A percentile compares a stretch with the other conserved stretches of the same genome.
These are phyloP conservation scores for Colletotrichum brevisporum DNA, from an alignment of 2,329 filamentous ascomycete species.

Conservation along the genomic window DNA sequence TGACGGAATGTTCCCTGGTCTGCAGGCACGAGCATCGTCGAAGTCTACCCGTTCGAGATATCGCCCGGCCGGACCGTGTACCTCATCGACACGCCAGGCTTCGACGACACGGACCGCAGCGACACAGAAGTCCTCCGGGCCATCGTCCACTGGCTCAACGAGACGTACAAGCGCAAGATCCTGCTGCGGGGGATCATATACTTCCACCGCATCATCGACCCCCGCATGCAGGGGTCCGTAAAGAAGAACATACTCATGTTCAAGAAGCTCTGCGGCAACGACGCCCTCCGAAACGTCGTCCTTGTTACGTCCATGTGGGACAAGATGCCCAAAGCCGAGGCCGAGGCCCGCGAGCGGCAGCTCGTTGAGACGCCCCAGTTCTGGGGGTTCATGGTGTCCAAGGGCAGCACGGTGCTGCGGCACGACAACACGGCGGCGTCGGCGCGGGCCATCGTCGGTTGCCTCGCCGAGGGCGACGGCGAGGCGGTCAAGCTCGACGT, in stretches of 20 bases:
- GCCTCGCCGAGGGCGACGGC: neutral
- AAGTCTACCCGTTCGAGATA: neutral
- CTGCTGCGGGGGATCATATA: slow-evolving; percentile 55
- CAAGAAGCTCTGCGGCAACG: slow-evolving; percentile 52
- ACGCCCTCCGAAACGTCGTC: slow-evolving; percentile 50
- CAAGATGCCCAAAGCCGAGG: slow-evolving; percentile 8
- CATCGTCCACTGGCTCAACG: slow-evolving; percentile 51
- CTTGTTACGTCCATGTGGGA: slow-evolving; percentile 55
- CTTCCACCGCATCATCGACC: slow-evolving; percentile 54
- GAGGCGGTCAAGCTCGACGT: neutral
- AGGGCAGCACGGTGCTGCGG: neutral
- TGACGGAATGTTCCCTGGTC: too few species aligned
- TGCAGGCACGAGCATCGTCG: neutral
- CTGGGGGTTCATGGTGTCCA: slow-evolving; percentile 18
- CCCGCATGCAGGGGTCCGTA: slow-evolving; percentile 51
- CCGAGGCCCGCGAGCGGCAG: slow-evolving; percentile 31
- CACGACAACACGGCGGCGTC: neutral
- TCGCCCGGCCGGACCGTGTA: slow-evolving; percentile 40
- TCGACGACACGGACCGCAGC: slow-evolving; percentile 56
- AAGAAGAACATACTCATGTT: slow-evolving; percentile 57
- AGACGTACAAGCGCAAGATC: slow-evolving; percentile 44
- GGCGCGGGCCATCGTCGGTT: neutral
- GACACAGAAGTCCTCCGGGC: slow-evolving; percentile 57
- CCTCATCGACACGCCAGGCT: slow-evolving; percentile 60
- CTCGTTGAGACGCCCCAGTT: slow-evolving; percentile 22